Conservation (phyloP, 176 grass and related monocot genomes). For the Poa pratensis region DNA sequence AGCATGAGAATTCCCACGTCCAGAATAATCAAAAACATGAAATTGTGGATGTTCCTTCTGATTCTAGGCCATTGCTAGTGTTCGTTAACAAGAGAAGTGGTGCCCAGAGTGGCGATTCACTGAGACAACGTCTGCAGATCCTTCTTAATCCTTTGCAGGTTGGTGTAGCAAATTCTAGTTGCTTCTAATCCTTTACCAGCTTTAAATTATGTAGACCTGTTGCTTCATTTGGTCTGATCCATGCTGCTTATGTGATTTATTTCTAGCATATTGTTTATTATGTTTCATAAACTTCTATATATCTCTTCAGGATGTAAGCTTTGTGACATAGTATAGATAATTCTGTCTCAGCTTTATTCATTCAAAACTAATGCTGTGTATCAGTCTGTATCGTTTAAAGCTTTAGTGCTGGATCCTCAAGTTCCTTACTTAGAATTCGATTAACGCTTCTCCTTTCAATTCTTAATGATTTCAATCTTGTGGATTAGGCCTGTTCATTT, state of each 20-base stretch:
- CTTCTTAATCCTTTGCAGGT: conserved; percentile 95
- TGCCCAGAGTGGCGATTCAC: conserved; percentile 68
- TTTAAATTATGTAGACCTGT: conserved; percentile 26
- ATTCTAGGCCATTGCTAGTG: conserved; percentile 81
- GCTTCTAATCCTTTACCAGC: conserved; percentile 12
- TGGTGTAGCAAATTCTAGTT: conserved; percentile 23
- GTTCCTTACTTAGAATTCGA: conserved; percentile 3
- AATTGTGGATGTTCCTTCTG: conserved; percentile 63
- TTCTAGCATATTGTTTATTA: conserved; percentile 20
- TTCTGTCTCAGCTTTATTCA: not conserved
- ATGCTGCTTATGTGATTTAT: conserved; percentile 3
- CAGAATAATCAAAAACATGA: conserved; percentile 68
- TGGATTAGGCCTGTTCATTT: not conserved
- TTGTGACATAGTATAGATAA: not conserved
- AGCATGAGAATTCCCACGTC: conserved; percentile 45
- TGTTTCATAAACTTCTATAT: conserved; percentile 3
- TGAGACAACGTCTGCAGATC: conserved; percentile 76
- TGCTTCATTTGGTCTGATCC: conserved; percentile 32
- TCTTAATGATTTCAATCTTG: conserved; percentile 13
- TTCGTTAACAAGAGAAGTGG: conserved; percentile 97
- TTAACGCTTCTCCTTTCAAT: not conserved
- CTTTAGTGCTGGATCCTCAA: conserved; percentile 4
- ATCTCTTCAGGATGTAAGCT: not conserved
- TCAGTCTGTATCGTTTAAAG: not conserved
- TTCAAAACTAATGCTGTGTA: not conserved